Conservation (phyloP, 2,329 filamentous ascomycete genomes). For the Monosporascus sp. region DNA sequence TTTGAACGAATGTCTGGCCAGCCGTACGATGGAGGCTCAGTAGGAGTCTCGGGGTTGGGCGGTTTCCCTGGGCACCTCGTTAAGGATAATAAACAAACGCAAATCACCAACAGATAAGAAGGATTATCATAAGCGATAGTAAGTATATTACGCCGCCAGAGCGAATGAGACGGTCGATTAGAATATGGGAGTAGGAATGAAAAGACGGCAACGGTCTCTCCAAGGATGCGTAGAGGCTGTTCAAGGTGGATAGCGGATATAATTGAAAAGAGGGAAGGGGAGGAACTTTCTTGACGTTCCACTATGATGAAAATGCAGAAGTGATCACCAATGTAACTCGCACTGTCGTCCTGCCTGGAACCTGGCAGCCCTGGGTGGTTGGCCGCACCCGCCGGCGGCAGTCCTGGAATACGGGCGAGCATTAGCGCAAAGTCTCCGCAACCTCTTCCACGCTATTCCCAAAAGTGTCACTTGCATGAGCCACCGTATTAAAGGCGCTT, state of each 20-base stretch:
- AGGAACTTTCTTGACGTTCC: neutral
- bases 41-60: neutral
- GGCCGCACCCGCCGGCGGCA: neutral
- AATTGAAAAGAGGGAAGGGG: constrained; percentile 11
- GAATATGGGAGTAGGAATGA: constrained; percentile 16
- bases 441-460: constrained; percentile 3
- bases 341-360: neutral
- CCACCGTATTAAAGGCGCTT: constrained; percentile 2
- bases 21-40: neutral
- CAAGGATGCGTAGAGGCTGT: constrained; percentile 2
- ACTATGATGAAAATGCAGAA: constrained; percentile 3
- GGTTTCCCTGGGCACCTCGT: neutral
- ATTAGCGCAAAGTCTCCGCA: neutral
- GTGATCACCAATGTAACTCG: neutral
- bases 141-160: constrained; percentile 42
- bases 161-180: constrained; percentile 50
- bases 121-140: constrained; percentile 27
- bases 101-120: constrained; percentile 11
- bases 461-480: constrained; percentile 11
- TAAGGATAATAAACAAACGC: neutral
- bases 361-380: neutral
- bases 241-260: neutral
- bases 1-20: neutral
- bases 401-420: constrained; percentile 1
- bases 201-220: constrained; percentile 3